phyloP scores from a whole-genome alignment of 352 stramenopile species.

The Globisporangium megalacanthum region DNA sequence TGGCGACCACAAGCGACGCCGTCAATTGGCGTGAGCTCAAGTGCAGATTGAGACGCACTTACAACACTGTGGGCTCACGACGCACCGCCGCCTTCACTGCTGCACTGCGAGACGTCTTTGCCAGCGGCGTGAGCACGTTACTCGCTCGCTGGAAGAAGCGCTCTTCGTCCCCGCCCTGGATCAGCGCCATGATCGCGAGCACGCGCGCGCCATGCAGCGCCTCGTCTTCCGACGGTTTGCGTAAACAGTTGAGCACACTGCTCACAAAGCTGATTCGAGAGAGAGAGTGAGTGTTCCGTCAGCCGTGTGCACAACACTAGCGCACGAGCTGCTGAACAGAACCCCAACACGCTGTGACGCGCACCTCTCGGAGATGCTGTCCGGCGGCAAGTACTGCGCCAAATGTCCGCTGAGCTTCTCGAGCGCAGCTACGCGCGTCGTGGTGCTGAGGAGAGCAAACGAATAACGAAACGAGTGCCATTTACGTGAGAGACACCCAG shows the following conservation, averaged over 20 bases:
- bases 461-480: not conserved
- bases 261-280: constrained; percentile 40
- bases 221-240: constrained; percentile 68
- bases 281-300: too few species aligned
- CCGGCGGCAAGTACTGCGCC: constrained; percentile 59
- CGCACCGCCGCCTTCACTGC: constrained; percentile 64
- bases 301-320: not conserved
- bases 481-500: not conserved
- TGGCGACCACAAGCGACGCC: constrained; percentile 12
- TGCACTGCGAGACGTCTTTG: constrained; percentile 52
- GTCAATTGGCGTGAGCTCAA: not conserved
- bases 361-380: constrained; percentile 71
- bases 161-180: constrained; percentile 71
- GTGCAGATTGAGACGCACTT: not conserved
- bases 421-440: constrained; percentile 64
- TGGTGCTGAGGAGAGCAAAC: constrained; percentile 30
- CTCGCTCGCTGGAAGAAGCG: constrained; percentile 71
- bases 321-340: not conserved
- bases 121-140: constrained; percentile 61
- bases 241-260: constrained; percentile 62
- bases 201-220: constrained; percentile 59
- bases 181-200: constrained; percentile 67
- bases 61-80: not conserved
- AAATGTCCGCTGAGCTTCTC: constrained; percentile 57
- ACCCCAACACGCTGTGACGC: not conserved